Percentiles rank a stretch among this genome's conserved stretches.
phyloP scores from a whole-genome alignment of 495 filamentous ascomycete genomes.

The Cercophora newfieldiana region DNA sequence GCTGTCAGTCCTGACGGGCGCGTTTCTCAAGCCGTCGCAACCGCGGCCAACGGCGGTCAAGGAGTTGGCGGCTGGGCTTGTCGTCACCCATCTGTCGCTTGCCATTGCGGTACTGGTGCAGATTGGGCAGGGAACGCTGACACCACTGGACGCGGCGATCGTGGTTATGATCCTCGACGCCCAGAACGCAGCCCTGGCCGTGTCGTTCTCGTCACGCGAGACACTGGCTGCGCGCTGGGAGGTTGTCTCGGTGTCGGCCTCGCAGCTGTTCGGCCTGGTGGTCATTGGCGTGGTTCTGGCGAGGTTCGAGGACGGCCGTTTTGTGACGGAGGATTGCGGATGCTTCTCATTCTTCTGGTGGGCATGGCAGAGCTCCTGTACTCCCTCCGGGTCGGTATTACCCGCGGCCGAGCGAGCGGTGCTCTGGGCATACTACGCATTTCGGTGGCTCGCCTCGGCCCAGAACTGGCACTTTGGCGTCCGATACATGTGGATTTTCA shows the following conservation, averaged over 20 bases:
- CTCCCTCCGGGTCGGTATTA: neutral
- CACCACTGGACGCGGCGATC: conserved; percentile 28
- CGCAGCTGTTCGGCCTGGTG: conserved; percentile 25
- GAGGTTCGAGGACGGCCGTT: conserved; percentile 13
- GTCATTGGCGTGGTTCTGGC: conserved; percentile 25
- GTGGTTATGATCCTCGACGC: conserved; percentile 29
- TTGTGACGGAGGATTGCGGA: conserved; percentile 13
- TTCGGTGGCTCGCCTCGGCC: conserved; percentile 22
- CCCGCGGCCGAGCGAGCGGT: conserved; percentile 14
- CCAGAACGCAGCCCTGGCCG: conserved; percentile 24
- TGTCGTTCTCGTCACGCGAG: conserved; percentile 26
- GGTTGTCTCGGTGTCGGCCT: conserved; percentile 17
- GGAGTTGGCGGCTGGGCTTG: conserved; percentile 25
- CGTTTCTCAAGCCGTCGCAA: conserved; percentile 14
- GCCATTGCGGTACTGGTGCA: conserved; percentile 29
- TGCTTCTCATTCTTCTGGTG: conserved; percentile 34
- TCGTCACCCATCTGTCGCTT: conserved; percentile 27
- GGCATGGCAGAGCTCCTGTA: conserved; percentile 28
- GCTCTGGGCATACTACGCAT: conserved; percentile 28
- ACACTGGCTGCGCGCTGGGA: conserved; percentile 30
- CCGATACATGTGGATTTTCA: conserved; percentile 15
- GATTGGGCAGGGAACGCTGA: conserved; percentile 20
- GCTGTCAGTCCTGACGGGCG: conserved; percentile 22
- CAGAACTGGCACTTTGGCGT: conserved; percentile 24
- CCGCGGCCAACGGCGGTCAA: conserved; percentile 25